A percentile compares a stretch with the other conserved stretches of the same genome.
phyloP scores from a whole-genome alignment of 2,329 filamentous ascomycete genomes.

The Fusarium hainanense region DNA sequence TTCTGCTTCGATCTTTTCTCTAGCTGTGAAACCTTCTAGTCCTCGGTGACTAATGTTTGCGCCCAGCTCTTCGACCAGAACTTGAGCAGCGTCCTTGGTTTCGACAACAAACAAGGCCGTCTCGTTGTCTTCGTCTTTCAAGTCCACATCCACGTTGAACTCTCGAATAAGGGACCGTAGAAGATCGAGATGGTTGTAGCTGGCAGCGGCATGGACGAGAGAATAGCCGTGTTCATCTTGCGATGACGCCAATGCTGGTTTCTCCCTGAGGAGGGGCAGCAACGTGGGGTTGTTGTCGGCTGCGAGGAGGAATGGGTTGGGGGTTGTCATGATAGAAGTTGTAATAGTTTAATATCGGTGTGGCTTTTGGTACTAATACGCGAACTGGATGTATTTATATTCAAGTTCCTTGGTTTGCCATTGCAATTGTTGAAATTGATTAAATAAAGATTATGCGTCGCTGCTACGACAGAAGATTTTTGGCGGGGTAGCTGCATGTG shows the following conservation, averaged over 20 bases:
- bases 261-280: constrained; percentile 76
- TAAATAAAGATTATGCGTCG: background rate
- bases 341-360: background rate
- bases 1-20: constrained; percentile 73
- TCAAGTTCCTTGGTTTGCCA: background rate
- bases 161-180: constrained; percentile 80
- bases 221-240: constrained; percentile 96
- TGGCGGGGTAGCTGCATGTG: constrained; percentile 34
- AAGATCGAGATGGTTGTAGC: constrained; percentile 88
- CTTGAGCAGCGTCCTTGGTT: constrained; percentile 78
- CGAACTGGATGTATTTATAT: background rate
- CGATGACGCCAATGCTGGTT: constrained; percentile 78
- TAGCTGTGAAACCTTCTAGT: constrained; percentile 80
- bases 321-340: constrained; percentile 18
- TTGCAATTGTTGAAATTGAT: background rate
- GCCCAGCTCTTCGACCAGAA: constrained; percentile 84
- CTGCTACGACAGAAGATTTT: constrained; percentile 15
- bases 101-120: constrained; percentile 96
- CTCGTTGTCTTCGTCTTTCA: constrained; percentile 91
- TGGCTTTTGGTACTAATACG: background rate
- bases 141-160: constrained; percentile 80
- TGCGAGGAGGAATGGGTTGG: constrained; percentile 79
- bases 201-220: constrained; percentile 90
- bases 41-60: constrained; percentile 75
- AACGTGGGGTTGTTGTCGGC: constrained; percentile 83